Evolutionary conservation across 148 eudicot genomes (phyloP).

Genomic region (Simmondsia chinensis): DNA sequence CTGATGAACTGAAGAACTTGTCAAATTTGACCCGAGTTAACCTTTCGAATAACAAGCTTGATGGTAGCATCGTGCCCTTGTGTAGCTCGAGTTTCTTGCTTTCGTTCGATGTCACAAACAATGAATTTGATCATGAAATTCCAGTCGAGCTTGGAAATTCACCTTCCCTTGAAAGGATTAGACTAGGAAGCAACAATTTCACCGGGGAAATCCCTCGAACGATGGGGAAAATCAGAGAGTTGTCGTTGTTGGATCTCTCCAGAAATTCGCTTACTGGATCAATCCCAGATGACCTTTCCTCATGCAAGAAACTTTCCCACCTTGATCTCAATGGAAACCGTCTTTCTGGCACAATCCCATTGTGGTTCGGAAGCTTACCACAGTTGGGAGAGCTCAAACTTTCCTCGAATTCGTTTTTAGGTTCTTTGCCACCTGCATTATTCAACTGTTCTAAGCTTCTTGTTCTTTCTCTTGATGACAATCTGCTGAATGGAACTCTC

Average conservation of each 20-base stretch:
- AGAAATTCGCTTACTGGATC: conserved; percentile 59
- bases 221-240: conserved; percentile 37
- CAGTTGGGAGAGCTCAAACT: conserved; percentile 80
- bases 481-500: conserved; percentile 52
- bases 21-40: conserved; percentile 71
- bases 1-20: conserved; percentile 39
- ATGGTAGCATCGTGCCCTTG: conserved; percentile 70
- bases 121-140: conserved; percentile 63
- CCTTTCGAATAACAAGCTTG: conserved; percentile 66
- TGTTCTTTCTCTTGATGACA: conserved; percentile 54
- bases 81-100: conserved; percentile 64
- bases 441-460: conserved; percentile 75
- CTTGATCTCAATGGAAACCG: conserved; percentile 69
- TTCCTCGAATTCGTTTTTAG: conserved; percentile 59
- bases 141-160: conserved; percentile 62
- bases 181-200: conserved; percentile 68
- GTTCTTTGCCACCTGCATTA: conserved; percentile 55
- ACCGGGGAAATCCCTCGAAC: conserved; percentile 69
- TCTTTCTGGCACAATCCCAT: conserved; percentile 64
- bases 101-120: conserved; percentile 85
- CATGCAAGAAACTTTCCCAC: conserved; percentile 60
- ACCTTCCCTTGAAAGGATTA: conserved; percentile 53
- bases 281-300: conserved; percentile 56
- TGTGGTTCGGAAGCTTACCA: conserved; percentile 78
- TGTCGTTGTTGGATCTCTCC: conserved; percentile 72